Evolutionary conservation across 331 rosid species (phyloP).

Genomic region (Quercus tomentella): DNA sequence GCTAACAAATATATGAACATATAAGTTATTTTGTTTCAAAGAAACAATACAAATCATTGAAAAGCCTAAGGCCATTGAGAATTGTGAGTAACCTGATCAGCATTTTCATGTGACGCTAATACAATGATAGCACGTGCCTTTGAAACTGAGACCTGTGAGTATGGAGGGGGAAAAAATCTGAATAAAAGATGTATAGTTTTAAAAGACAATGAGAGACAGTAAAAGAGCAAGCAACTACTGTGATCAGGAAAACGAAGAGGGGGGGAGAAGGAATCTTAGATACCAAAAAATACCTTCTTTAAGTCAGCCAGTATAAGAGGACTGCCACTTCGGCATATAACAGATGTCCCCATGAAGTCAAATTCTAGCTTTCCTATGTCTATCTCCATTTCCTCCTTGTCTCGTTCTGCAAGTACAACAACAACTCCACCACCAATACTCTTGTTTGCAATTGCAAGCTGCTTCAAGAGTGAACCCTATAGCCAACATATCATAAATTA

Average conservation of each 20-base stretch:
- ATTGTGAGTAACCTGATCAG: conserved; percentile 75
- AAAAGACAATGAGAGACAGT: neutral
- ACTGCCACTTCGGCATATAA: conserved; percentile 98
- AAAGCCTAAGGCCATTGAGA: conserved; percentile 14
- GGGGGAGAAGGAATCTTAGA: neutral
- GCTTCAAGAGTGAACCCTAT: conserved; percentile 97
- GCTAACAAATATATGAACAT: conserved; percentile 25
- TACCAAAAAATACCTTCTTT: conserved; percentile 62
- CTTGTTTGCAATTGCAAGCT: conserved; percentile 92
- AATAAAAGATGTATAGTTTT: neutral
- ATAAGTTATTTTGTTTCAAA: conserved; percentile 14
- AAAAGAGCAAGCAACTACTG: neutral
- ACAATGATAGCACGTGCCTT: conserved; percentile 99
- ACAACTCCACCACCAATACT: conserved; percentile 93
- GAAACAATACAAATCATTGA: conserved; percentile 7
- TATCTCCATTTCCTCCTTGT: conserved; percentile 98
- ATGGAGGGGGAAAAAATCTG: neutral
- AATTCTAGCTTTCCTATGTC: conserved; percentile 96
- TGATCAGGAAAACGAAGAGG: neutral
- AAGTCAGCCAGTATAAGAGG: conserved; percentile 95
- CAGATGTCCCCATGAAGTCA: conserved; percentile 95
- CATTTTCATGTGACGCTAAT: conserved; percentile 90
- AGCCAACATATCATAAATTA: conserved; percentile 19
- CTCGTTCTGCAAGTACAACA: conserved; percentile 98
- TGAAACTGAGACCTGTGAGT: conserved; percentile 85